phyloP scores from a whole-genome alignment of 768 basidiomycete species.

The Rickenella mellea region DNA sequence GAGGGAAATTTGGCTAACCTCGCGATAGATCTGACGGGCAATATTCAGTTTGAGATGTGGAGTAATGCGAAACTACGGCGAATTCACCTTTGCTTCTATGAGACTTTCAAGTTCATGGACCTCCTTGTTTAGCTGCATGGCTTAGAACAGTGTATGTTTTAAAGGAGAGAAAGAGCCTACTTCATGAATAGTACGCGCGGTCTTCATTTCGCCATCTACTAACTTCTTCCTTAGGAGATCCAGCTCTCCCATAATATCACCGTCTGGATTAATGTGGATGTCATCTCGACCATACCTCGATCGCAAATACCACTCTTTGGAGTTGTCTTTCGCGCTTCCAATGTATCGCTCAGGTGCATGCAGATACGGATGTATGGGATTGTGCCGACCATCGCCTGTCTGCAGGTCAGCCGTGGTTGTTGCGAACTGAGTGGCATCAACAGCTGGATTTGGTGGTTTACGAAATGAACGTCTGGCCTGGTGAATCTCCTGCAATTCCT shows the following conservation, averaged over 20 bases:
- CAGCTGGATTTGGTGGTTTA: no score
- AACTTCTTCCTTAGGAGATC: slow-evolving; percentile 65
- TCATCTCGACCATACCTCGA: slow-evolving; percentile 73
- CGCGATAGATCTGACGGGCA: slow-evolving; percentile 70
- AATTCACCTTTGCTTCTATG: slow-evolving; percentile 84
- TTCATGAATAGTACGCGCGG: slow-evolving; percentile 56
- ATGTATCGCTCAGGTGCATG: slow-evolving; percentile 37
- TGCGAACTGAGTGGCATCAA: no score
- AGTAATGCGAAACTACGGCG: slow-evolving; percentile 5
- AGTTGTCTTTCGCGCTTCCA: slow-evolving; percentile 27
- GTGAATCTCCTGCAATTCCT: no score
- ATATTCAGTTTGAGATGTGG: background rate
- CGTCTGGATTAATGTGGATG: slow-evolving; percentile 79
- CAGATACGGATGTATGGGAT: no score
- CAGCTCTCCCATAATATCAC: slow-evolving; percentile 68
- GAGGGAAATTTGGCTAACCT: slow-evolving; percentile 32
- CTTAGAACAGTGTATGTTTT: slow-evolving; percentile 4
- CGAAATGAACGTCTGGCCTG: no score
- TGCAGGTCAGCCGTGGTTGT: no score
- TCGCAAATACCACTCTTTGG: slow-evolving; percentile 76
- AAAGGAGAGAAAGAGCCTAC: slow-evolving; percentile 31
- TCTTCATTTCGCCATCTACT: slow-evolving; percentile 67
- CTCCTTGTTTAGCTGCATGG: slow-evolving; percentile 75
- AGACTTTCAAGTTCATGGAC: slow-evolving; percentile 86
- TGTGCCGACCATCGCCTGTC: no score